Evolutionary conservation across 257 asterid genomes (phyloP), one percentile per base, ranked within the genome.

Genomic region (Scutellaria barbata): DNA sequence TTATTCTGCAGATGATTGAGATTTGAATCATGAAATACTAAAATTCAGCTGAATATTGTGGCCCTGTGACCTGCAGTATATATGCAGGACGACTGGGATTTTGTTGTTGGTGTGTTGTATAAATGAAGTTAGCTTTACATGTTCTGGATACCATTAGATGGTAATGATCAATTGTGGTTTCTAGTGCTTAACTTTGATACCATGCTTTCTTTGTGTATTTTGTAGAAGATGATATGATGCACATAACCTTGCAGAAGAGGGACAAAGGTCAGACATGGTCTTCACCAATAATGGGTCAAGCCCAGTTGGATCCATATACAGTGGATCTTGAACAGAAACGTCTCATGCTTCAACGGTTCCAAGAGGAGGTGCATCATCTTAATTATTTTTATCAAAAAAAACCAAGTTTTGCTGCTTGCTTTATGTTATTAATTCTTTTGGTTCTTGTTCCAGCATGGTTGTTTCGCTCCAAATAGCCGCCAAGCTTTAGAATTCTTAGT

Each of bases 271-370:
- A 89, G 87, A 92, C 95, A 33, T 95, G 98, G 98, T 58, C 98
- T 59, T 95, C 99, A 12, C 98, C 99, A 47, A 89, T 95, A 66
- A 11, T 79, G 78, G 98, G 97, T 43, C 76, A 87, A 79, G 97
- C 96, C 50, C 89, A 88, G 80, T 85, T 95, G 78, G 98, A 95
- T 84, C 92, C 98, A 42, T 85, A 84, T 66, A 13, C 95, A 48
- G 83, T 93, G 1, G 97, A 92, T 81, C 86, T 89, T 71, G 99
- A 94, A 81, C 98, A 95, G 77, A 92, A 85, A 82, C 90, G 97
- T 33, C 97, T 89, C 76, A 95, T 95, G 97, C 96, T 95, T 70
- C 92, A 95, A 82, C 84, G 99, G 60, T 95, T 95, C 81, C 99
- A 95, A 71, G 98, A 92, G 72, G 99, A 92, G 99, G 99, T 95